Conservation (phyloP, 2,329 filamentous ascomycete genomes). For the Colletotrichum kahawae region DNA sequence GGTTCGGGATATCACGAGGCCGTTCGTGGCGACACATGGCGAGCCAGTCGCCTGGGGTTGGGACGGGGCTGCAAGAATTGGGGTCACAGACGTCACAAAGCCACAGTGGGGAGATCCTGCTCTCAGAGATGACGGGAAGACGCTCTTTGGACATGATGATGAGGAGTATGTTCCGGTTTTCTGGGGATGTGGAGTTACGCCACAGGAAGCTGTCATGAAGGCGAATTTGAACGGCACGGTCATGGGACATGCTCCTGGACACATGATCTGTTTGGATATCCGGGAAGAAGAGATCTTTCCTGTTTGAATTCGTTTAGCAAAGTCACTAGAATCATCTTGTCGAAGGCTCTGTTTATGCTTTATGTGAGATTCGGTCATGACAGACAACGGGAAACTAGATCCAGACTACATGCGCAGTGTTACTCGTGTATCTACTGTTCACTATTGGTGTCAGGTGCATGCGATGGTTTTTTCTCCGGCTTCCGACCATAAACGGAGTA, state of each 20-base stretch:
- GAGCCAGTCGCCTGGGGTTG: slow-evolving; percentile 71
- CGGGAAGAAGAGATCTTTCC: slow-evolving; percentile 42
- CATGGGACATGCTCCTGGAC: slow-evolving; percentile 66
- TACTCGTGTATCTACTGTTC: no score
- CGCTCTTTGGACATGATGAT: slow-evolving; percentile 29
- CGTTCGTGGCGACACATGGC: slow-evolving; percentile 63
- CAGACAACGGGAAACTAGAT: no score
- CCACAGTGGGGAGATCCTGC: slow-evolving; percentile 63
- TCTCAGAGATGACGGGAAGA: slow-evolving; percentile 43
- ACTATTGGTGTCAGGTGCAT: no score
- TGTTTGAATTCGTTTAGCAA: not conserved
- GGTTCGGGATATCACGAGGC: slow-evolving; percentile 60
- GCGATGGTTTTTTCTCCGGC: not conserved
- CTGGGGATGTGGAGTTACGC: slow-evolving; percentile 71
- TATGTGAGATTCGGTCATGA: no score
- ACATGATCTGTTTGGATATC: slow-evolving; percentile 66
- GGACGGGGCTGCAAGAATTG: slow-evolving; percentile 56
- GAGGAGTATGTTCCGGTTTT: slow-evolving; percentile 59
- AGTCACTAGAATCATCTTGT: no score
- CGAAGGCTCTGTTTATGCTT: no score
- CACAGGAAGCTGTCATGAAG: slow-evolving; percentile 66
- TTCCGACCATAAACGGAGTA: not conserved
- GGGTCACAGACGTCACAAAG: slow-evolving; percentile 55
- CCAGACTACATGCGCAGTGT: no score
- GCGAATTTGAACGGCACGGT: slow-evolving; percentile 58